Evolutionary conservation across 306 rosid genomes (phyloP).

Genomic region (Citrullus amarus): DNA sequence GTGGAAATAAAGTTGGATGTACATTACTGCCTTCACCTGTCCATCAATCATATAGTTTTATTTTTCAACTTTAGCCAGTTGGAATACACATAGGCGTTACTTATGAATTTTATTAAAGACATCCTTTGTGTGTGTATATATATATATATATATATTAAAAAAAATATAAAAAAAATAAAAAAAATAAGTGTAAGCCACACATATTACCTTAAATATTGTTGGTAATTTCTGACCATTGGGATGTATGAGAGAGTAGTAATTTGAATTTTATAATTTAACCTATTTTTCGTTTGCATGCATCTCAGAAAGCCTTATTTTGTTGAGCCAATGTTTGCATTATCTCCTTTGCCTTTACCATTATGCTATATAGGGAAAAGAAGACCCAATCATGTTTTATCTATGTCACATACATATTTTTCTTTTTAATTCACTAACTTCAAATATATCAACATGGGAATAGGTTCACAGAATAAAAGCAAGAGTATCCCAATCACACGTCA

Average conservation of each 20-base stretch:
- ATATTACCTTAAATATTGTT: too few relatives aligned
- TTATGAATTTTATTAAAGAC: too few relatives aligned
- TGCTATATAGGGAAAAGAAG: background rate
- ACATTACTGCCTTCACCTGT: background rate
- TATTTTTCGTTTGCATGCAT: background rate
- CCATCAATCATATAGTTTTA: background rate
- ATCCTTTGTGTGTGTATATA: too few relatives aligned
- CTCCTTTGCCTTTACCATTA: background rate
- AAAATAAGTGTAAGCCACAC: too few relatives aligned
- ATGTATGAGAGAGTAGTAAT: too few relatives aligned
- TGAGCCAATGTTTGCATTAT: background rate
- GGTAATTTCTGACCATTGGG: too few relatives aligned
- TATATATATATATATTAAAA: too few relatives aligned
- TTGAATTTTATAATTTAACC: too few relatives aligned
- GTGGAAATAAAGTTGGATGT: background rate
- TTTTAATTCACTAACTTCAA: background rate
- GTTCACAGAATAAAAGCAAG: background rate
- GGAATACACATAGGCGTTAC: background rate
- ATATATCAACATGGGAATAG: too few relatives aligned
- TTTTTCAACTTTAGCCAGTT: background rate
- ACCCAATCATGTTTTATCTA: background rate
- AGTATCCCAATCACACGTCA: background rate
- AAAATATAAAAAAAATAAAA: too few relatives aligned
- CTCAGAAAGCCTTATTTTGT: background rate
- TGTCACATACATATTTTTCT: background rate